phyloP scores from a whole-genome alignment of 257 asterid genomes.

The Nicotiana obtusifolia region DNA sequence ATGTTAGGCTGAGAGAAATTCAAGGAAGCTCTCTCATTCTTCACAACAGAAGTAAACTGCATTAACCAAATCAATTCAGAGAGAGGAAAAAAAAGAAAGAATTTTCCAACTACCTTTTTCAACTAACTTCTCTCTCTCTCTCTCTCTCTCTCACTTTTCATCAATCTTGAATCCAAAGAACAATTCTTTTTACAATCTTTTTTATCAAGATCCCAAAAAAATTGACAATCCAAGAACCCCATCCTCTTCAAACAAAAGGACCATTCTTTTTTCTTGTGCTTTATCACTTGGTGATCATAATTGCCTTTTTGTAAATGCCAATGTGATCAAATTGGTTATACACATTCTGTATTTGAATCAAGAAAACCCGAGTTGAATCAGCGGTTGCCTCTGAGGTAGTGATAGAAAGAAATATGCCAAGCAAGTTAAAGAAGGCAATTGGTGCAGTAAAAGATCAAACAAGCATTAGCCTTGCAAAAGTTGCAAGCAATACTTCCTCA shows the following conservation, averaged over 20 bases:
- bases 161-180: background rate
- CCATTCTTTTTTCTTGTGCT: background rate
- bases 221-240: background rate
- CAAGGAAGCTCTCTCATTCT: background rate
- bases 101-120: no score
- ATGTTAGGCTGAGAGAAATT: background rate
- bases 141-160: background rate
- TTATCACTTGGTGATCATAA: background rate
- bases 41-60: background rate
- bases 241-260: background rate
- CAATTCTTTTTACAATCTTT: background rate
- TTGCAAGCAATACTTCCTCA: slow-evolving; percentile 48
- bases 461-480: slow-evolving; percentile 83
- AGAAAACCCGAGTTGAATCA: background rate
- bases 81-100: background rate
- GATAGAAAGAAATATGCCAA: slow-evolving; percentile 38
- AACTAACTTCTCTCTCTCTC: background rate
- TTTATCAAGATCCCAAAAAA: background rate
- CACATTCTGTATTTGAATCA: background rate
- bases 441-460: slow-evolving; percentile 87
- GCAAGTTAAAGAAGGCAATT: slow-evolving; percentile 84
- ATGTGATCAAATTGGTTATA: background rate
- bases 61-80: background rate
- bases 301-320: background rate
- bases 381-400: background rate